These are phyloP conservation scores for Penicillium macrosclerotiorum DNA, from an alignment of 495 filamentous ascomycete species.

Conservation along the genomic window DNA sequence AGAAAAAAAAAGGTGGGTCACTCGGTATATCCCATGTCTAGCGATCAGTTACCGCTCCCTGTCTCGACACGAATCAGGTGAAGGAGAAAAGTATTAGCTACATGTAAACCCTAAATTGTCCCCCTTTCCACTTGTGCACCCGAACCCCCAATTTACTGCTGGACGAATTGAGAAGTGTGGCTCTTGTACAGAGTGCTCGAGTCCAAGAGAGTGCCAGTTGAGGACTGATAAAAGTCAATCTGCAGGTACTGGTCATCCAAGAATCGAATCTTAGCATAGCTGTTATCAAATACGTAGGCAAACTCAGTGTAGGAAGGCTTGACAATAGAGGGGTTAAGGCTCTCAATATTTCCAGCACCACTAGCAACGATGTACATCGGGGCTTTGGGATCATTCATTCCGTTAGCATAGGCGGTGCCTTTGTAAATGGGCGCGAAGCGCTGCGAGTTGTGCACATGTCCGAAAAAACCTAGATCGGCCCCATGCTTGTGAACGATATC, in stretches of 20 bases:
- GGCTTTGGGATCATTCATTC: conserved; percentile 42
- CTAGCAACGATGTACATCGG: conserved; percentile 48
- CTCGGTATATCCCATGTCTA: not conserved
- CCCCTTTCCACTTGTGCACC: too few relatives aligned
- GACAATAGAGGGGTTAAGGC: conserved; percentile 33
- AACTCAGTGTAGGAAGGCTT: conserved; percentile 49
- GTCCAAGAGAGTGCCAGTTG: conserved; percentile 52
- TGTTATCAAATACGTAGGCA: conserved; percentile 55
- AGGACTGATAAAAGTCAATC: conserved; percentile 46
- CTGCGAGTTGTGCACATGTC: conserved; percentile 51
- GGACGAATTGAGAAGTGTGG: conserved; percentile 48
- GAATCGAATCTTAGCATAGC: conserved; percentile 42
- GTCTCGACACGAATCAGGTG: not conserved
- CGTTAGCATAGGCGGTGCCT: conserved; percentile 28
- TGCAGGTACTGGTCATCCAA: conserved; percentile 32
- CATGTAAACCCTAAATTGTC: too few relatives aligned
- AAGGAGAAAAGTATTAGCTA: too few relatives aligned
- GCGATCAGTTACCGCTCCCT: not conserved
- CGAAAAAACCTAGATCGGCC: conserved; percentile 52
- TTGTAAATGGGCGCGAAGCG: conserved; percentile 29
- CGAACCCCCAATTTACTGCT: conserved; percentile 39
- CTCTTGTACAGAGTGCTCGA: conserved; percentile 51
- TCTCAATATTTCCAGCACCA: conserved; percentile 44
- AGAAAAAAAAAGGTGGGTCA: conserved; percentile 5
- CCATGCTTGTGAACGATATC: conserved; percentile 48